Percentiles rank a stretch among this genome's conserved stretches.
These are phyloP conservation scores for Lagerstroemia speciosa DNA, from an alignment of 345 rosid species.

Conservation along the genomic window DNA sequence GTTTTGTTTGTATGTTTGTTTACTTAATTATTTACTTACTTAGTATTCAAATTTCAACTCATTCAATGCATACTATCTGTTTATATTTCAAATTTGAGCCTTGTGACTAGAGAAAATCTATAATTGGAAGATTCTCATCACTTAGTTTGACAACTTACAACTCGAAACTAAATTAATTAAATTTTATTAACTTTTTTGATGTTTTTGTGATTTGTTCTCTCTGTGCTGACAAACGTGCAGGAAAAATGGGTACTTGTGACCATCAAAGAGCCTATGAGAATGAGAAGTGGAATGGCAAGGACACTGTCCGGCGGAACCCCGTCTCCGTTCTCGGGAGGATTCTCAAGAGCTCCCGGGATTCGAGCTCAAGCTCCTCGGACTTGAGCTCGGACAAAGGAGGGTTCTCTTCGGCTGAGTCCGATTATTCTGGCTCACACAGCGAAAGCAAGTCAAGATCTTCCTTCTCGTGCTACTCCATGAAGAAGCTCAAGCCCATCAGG, in stretches of 20 bases:
- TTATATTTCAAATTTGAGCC: no score
- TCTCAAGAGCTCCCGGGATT: conserved; percentile 24
- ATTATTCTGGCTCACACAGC: conserved; percentile 26
- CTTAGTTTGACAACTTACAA: no score
- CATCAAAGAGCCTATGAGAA: conserved; percentile 23
- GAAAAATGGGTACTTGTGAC: no score
- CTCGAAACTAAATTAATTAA: no score
- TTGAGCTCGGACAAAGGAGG: conserved; percentile 48
- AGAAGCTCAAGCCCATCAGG: conserved; percentile 50
- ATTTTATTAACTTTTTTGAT: no score
- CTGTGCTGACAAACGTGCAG: not conserved
- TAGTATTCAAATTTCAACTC: no score
- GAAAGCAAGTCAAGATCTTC: conserved; percentile 14
- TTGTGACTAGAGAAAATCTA: no score
- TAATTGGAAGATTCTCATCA: no score
- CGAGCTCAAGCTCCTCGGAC: conserved; percentile 64
- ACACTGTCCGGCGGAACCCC: conserved; percentile 4
- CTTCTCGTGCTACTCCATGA: conserved; percentile 19
- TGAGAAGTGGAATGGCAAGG: conserved; percentile 34
- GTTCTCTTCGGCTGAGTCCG: conserved; percentile 76
- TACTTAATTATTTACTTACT: no score
- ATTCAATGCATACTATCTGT: no score
- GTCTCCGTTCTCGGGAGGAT: not conserved
- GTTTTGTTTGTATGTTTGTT: no score
- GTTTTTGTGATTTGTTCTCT: no score